Base-by-base conservation (phyloP, 148 eudicot species). In the Agrostemma githago region DNA sequence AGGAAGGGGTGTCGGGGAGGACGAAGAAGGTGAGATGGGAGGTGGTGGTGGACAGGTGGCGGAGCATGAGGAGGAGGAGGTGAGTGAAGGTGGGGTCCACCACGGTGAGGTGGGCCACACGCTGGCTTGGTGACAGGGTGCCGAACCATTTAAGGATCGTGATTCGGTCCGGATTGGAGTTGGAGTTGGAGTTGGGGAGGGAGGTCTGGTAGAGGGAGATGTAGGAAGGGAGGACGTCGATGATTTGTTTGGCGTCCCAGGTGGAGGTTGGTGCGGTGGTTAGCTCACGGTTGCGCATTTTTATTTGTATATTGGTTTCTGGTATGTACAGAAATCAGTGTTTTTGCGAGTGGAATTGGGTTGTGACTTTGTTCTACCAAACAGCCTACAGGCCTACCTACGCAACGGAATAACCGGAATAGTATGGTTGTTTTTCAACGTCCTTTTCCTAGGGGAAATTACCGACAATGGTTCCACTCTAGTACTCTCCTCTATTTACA, bases 191-290 rank as follows among this genome's bases (percentile, higher is more conserved):
- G 61, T 37, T 12, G 7, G 77, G 79, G 69, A 4, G 38, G 79
- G 77, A 5, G 84, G 56, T 64, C 85, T 72, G 85, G 89, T 90
- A 95, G 68, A 95, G 85, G 70, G 97, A 90, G 84, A 95, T 86
- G 87, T 92, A 93, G 6, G 99, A 83, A 48, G 97, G 95, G 73
- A 95, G 88, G 4, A 88, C 82, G 84, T 89, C 96, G 64, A 88
- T 62, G 59, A 95, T 73, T 60, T 87, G 92, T 43, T 86, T 86
- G 20, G 97, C 75, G 68, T 77, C 86, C 88, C 19, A n/a, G 8
- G 14, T 67, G 73, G 42, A 44, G 73, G 79, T 57, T 57, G 54
- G 39, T 44, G 72, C 39, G 70, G 74, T 20, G 74, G 74, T 62
- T 73, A 4, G 70, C 48, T 14, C 68, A 60, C 37, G 71, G 62